Evolutionary conservation across 768 basidiomycete genomes (phyloP), one percentile per base, ranked within the genome.

Genomic region (Nevesoporus exiguus): DNA sequence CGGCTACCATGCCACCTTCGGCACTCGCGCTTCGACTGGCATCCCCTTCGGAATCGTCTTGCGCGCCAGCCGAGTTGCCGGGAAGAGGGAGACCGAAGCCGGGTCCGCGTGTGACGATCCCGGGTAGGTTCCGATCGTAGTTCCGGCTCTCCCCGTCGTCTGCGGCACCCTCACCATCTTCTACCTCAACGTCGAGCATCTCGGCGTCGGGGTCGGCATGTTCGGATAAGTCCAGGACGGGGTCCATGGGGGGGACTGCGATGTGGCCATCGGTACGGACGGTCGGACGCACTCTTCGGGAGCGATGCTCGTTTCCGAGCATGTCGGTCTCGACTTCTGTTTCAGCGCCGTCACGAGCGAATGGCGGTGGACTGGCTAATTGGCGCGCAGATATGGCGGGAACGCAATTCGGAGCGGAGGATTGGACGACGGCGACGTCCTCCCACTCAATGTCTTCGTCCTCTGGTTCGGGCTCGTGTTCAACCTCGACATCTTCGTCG

Each of bases 401-500:
- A 31, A 36, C 7, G 34, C 25, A 9, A 0, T 24, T n/a, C 21
- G 34, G 46, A 4, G 7, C 40, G 3, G 54, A 30, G 2, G 50
- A n/a, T n/a, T n/a, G 46, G 14, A 45, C 44, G 13, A 9, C 31
- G 7, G 30, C 46, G 3, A 58, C 51, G 15, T 63, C 61, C 40
- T 63, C 70, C 59, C 65, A 60, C 2, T 65, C 66, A 5, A 57
- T n/a, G 15, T 64, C 68, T 9, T 66, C 60, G 27, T 67, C 71
- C 39, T 71, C 70, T 0, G 34, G 60, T 37, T 63, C 70, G 2
- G 30, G 60, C 30, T 76, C 76, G 14, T 70, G 55, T 19, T 88
- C 86, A 0, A 83, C 74, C 59, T 98, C 96, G 46, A 97, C 95
- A 66, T 98, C 96, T 52, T 93, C 93, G 46, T 98, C 94, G 17